Evolutionary conservation across 805 yeast genomes (phyloP), one percentile per base, ranked within the genome.

Genomic region (Candida michaelii): DNA sequence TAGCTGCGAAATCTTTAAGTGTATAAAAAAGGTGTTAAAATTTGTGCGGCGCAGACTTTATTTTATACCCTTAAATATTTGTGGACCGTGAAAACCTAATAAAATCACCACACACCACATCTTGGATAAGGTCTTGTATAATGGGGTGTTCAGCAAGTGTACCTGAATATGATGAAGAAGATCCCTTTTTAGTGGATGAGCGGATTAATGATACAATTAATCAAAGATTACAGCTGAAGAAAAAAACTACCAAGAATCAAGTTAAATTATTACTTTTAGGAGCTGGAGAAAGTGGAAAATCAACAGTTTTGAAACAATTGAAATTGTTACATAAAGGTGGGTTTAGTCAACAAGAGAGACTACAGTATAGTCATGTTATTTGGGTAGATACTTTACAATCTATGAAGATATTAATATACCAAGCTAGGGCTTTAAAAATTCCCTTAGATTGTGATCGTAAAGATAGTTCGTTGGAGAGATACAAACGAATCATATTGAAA

Each of bases 241-340:
- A 74, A 47, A 76, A 74, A 45, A 65, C 70, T 36, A 81, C 76
- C 35, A 78, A 73, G 53, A 77, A 78, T 46, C 83, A 78, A 51
- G 75, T 84, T 27, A 88, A 84, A 59, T 69, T 91, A 47, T 63
- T 91, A 30, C 69, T 91, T n/a, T 65, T 89, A 27, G 97, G 98
- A 31, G 87, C 98, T 0, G 98, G 97, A 4, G 98, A 90, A 59
- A 82, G 91, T 39, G 97, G 98, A 5, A 90, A 90, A 59, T 85
- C 96, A 2, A 90, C 98, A 0, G 96, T 90, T 5, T 66, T 90
- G 50, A 90, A 90, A 62, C 97, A 90, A 60, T 76, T 90, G 80
- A 80, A 85, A 52, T 71, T 93, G 13, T 62, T 89, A 31, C 97
- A 93, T 59, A 85, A 88, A 46, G 83, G 85, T 33, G 95, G 96